Base-by-base conservation (phyloP, 371 early-diverging fungal genomes). In the Circinella minor region DNA sequence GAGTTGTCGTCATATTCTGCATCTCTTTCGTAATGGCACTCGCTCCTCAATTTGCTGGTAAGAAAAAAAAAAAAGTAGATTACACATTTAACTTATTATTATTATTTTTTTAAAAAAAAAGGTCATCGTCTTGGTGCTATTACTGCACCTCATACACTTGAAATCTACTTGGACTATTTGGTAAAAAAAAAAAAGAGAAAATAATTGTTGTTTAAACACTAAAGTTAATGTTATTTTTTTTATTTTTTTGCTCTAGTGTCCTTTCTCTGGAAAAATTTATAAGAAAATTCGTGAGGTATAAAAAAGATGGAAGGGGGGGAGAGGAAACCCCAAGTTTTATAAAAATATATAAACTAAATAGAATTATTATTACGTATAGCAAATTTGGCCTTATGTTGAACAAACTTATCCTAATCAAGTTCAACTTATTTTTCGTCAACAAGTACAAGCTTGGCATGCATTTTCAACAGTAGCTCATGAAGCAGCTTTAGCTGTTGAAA, bases 391-490 rank as follows among this genome's bases (percentile, higher is more conserved):
- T 1, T 89, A 75, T 68, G 71, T 90, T 36, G 80, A 88, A 17
- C 20, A 81, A 39, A 68, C 77, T 4, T 82, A 89, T 55, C 76
- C 88, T 17, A 75, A 77, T 18, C 76, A 86, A 36, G 73, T 89
- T 15, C 89, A 91, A 71, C 71, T 92, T 18, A 81, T 92, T 34
- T 87, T 93, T 71, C 85, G 94, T 36, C 92, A 94, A 68, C 95
- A 94, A 77, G 83, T 94, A 49, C 95, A 94, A 72, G 91, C 94
- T 1, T 94, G 95, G 95, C 94, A 94, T 73, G 93, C 94, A 0
- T 75, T 83, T 17, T 91, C 91, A 4, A 91, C 91, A 3, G 68
- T 91, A 43, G 81, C 92, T 55, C 92, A 93, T 66, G 94, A 94
- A 76, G 94, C 92, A 39, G 89, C 89, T 39, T 70, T 94, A 63